Percentiles rank a stretch among this genome's conserved stretches.
phyloP scores from a whole-genome alignment of 345 rosid species.

The Tarenaya hassleriana region DNA sequence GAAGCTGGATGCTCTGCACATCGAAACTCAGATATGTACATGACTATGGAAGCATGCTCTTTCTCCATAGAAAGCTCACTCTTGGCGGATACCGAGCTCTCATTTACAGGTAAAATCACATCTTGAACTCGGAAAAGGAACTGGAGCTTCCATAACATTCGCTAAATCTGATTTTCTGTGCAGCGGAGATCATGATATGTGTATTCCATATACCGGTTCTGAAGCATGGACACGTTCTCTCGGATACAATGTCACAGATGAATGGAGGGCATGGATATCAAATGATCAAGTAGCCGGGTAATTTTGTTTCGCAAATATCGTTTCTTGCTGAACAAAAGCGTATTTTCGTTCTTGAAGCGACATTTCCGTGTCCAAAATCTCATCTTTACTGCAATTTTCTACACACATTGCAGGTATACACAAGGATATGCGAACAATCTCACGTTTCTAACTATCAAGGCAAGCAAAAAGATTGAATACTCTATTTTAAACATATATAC shows the following conservation, averaged over 20 bases:
- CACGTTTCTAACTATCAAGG: constrained; percentile 79
- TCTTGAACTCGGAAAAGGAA: background rate
- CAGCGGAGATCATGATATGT: constrained; percentile 96
- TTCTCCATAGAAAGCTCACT: constrained; percentile 75
- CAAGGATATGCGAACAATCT: constrained; percentile 76
- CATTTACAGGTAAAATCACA: constrained; percentile 55
- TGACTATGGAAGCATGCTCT: constrained; percentile 80
- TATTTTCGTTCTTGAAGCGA: background rate
- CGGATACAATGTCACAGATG: constrained; percentile 63
- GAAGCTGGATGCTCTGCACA: constrained; percentile 50
- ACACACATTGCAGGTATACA: constrained; percentile 37
- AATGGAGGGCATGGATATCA: constrained; percentile 84
- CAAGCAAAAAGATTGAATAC: constrained; percentile 9
- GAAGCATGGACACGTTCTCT: constrained; percentile 86
- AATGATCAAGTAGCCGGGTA: constrained; percentile 75
- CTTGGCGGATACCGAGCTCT: constrained; percentile 64
- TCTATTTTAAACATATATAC: background rate
- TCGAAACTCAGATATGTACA: constrained; percentile 30
- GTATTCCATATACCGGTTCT: constrained; percentile 84
- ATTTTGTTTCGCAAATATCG: background rate
- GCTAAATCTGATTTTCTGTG: background rate
- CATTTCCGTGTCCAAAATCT: background rate
- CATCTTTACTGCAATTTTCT: background rate
- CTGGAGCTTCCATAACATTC: background rate
- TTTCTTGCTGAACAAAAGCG: background rate